Percentiles rank a stretch among this genome's conserved stretches.
Evolutionary conservation across 306 rosid genomes (phyloP).

Genomic region (Crataegus laevigata): DNA sequence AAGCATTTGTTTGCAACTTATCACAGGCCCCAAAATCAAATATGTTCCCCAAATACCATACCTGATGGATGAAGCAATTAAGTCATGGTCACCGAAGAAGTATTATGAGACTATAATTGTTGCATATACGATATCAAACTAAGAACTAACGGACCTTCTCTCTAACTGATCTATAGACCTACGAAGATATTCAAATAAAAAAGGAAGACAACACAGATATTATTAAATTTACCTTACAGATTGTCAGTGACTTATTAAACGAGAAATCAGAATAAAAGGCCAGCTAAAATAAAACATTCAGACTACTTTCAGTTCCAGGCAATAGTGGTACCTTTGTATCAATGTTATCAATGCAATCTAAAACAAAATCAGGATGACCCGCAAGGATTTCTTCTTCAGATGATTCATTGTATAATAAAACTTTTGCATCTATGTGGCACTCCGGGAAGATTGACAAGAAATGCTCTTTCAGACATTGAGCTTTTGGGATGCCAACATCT

Average conservation of each 20-base stretch:
- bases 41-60: neutral
- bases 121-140: neutral
- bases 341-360: slow-evolving; percentile 92
- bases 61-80: neutral
- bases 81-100: neutral
- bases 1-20: neutral
- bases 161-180: neutral
- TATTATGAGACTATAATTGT: neutral
- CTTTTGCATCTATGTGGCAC: slow-evolving; percentile 82
- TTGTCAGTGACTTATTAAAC: neutral
- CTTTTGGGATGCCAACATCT: slow-evolving; percentile 92
- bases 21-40: neutral
- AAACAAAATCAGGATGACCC: slow-evolving; percentile 80
- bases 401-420: slow-evolving; percentile 70
- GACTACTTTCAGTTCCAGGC: neutral
- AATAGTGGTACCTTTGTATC: slow-evolving; percentile 74
- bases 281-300: neutral
- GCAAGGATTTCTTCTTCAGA: slow-evolving; percentile 93
- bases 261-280: neutral
- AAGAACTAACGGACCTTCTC: neutral
- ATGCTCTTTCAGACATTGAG: slow-evolving; percentile 91
- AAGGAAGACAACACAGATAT: neutral
- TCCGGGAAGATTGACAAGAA: slow-evolving; percentile 82
- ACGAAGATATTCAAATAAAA: neutral
- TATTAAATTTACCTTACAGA: neutral